Evolutionary conservation across 768 basidiomycete species (phyloP).

Genomic region (Rhizopogon roseolus): DNA sequence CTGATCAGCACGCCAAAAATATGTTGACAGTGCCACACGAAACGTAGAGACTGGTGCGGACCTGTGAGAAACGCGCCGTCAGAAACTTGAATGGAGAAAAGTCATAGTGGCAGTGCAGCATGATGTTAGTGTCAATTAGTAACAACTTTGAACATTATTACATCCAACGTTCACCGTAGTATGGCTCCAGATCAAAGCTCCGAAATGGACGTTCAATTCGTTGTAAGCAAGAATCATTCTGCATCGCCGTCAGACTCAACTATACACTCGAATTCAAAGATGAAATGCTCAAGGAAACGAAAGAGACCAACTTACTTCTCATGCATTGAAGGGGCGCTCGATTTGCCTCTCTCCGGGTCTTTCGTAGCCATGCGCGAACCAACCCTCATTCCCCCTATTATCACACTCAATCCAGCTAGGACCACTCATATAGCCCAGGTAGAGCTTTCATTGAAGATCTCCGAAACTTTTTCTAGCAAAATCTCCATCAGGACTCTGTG

Average conservation of each 20-base stretch:
- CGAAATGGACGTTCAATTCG: not conserved
- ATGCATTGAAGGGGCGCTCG: not conserved
- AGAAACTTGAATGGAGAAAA: too few relatives aligned
- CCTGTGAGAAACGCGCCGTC: too few relatives aligned
- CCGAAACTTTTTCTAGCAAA: not conserved
- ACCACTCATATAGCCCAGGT: not conserved
- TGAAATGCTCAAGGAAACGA: not conserved
- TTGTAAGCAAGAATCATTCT: not conserved
- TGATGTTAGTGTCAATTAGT: too few relatives aligned
- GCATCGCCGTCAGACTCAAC: not conserved
- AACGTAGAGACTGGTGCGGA: not conserved
- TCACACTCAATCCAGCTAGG: constrained; percentile 4
- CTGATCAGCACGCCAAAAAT: too few relatives aligned
- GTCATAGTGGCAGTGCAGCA: too few relatives aligned
- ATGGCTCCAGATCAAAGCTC: not conserved
- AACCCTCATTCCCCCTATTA: constrained; percentile 14
- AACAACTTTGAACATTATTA: too few relatives aligned
- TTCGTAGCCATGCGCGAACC: not conserved
- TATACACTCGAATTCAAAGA: not conserved
- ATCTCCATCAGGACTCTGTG: constrained; percentile 5
- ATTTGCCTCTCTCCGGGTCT: not conserved
- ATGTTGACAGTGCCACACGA: not conserved
- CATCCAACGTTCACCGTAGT: not conserved
- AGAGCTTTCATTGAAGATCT: not conserved
- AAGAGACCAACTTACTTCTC: not conserved